Evolutionary conservation across 805 yeast genomes (phyloP).

Genomic region (Lachancea sp.): DNA sequence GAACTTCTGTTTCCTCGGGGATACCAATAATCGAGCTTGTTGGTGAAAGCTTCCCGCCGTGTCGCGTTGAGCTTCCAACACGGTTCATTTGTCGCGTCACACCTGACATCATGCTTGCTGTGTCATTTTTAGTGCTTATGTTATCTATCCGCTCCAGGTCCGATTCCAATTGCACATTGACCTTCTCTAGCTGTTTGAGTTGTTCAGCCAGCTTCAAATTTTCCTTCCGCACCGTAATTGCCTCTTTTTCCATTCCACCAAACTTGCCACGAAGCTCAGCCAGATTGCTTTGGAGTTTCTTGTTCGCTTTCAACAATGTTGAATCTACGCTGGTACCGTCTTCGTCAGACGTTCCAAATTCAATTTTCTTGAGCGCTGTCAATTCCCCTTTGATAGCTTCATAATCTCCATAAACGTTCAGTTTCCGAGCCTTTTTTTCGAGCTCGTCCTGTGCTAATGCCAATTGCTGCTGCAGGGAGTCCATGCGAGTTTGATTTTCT

Average conservation of each 20-base stretch:
- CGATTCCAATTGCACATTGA: conserved; percentile 61
- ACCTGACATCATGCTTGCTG: conserved; percentile 63
- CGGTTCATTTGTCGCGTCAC: conserved; percentile 36
- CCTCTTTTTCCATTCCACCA: conserved; percentile 38
- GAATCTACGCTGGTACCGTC: conserved; percentile 42
- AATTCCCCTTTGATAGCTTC: conserved; percentile 76
- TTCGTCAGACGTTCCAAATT: conserved; percentile 52
- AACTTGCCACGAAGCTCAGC: conserved; percentile 58
- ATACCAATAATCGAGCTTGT: conserved; percentile 47
- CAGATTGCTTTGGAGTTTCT: conserved; percentile 62
- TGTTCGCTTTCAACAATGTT: conserved; percentile 63
- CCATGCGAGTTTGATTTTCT: conserved; percentile 32
- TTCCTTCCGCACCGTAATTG: conserved; percentile 37
- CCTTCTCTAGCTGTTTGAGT: conserved; percentile 36
- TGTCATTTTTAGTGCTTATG: conserved; percentile 37
- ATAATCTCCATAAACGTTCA: conserved; percentile 57
- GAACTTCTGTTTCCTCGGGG: conserved; percentile 31
- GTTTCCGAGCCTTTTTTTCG: conserved; percentile 41
- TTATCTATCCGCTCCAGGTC: conserved; percentile 62
- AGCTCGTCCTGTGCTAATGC: conserved; percentile 45
- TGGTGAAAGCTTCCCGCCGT: conserved; percentile 40
- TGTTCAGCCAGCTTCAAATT: conserved; percentile 34
- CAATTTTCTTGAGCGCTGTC: conserved; percentile 62
- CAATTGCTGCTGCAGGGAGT: conserved; percentile 41
- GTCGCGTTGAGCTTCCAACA: conserved; percentile 24